Conservation (phyloP, 345 rosid species). For the Sapria himalayana region DNA sequence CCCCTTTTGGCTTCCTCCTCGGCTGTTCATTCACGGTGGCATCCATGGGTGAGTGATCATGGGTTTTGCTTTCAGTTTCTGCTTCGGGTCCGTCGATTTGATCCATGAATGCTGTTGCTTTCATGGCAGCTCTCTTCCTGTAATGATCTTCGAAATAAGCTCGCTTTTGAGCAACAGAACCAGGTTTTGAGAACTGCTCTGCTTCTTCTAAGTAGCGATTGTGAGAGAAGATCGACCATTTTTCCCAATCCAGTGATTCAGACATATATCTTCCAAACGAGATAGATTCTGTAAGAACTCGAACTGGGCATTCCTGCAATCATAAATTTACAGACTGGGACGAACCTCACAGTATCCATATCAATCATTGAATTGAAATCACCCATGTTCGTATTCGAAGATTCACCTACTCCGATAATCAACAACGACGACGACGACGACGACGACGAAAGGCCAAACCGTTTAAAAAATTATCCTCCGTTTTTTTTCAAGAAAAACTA, state of each 20-base stretch:
- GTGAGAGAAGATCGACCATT: slow-evolving; percentile 81
- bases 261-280: slow-evolving; percentile 75
- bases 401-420: too few species aligned
- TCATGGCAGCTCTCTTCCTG: slow-evolving; percentile 51
- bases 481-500: slow-evolving; percentile 1
- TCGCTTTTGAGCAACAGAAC: slow-evolving; percentile 79
- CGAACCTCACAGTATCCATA: too few species aligned
- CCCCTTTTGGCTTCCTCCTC: too few species aligned
- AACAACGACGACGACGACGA: too few species aligned
- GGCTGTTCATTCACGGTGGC: slow-evolving; percentile 8
- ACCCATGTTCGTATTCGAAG: too few species aligned
- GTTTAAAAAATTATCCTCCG: background rate
- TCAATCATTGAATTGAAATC: too few species aligned
- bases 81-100: slow-evolving; percentile 12
- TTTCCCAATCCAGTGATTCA: slow-evolving; percentile 75
- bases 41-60: slow-evolving; percentile 7
- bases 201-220: slow-evolving; percentile 82
- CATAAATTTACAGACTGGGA: background rate
- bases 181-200: slow-evolving; percentile 61
- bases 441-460: too few species aligned
- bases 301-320: slow-evolving; percentile 40
- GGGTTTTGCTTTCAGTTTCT: slow-evolving; percentile 3
- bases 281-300: slow-evolving; percentile 48
- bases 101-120: slow-evolving; percentile 19
- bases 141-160: slow-evolving; percentile 82